Base-by-base conservation (phyloP, 768 basidiomycete species). In the Lactarius sanguifluus region DNA sequence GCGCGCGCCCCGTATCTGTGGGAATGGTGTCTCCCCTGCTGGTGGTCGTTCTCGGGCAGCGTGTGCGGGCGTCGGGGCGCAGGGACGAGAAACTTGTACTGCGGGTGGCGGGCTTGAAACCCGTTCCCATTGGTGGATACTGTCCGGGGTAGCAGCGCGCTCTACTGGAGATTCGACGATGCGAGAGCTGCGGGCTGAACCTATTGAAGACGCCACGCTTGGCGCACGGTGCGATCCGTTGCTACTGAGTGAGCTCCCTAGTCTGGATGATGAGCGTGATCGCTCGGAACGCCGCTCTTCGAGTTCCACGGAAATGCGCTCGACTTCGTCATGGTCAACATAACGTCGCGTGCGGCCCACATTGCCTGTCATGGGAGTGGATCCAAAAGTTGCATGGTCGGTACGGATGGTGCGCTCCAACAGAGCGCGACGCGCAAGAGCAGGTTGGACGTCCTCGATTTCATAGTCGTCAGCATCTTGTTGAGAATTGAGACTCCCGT, bases 1-100 rank as follows among this genome's bases (percentile, higher is more conserved):
- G 52, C 83, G 86, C 54, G 85, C 85, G 10, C 91, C 92, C 25
- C 90, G 85, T 55, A 95, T 94, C 66, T 86, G 85, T 0, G 94
- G 94, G 79, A 97, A 94, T 1, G 91, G 87, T 0, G 86, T 81
- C 32, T 69, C 73, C 63, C 54, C 65, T 6, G 79, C 80, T 1
- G 9, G 70, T 67, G n/a, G 59, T 32, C 61, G 62, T 20, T 58
- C 59, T 57, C 58, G 59, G 34, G 52, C 62, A 5, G 62, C 67
- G 12, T 66, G 64, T 12, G 55, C 61, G 25, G 61, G 68, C 45
- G 62, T 66, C 15, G 69, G 64, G 9, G 68, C 67, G 23, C 56
- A 23, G 20, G 68, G 68, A 5, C 65, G 70, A 43, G 52, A 25
- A 20, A 30, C 43, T 28, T 59, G 59, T 20, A 41, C 36, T 15